phyloP scores from a whole-genome alignment of 768 basidiomycete genomes.

The Leccinum variicolor region DNA sequence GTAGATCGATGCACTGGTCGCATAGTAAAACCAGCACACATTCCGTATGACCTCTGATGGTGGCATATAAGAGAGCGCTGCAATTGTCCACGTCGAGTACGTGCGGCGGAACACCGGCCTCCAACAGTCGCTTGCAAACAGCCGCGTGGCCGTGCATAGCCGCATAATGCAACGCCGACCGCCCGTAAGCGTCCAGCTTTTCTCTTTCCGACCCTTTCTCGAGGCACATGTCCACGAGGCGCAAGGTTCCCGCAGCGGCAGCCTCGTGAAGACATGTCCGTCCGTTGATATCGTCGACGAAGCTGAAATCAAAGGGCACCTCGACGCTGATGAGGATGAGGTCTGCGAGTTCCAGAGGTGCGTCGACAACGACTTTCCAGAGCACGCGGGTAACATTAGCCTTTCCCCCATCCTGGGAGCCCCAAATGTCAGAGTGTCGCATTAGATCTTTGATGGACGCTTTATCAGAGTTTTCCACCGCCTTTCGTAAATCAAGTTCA shows the following conservation, averaged over 20 bases:
- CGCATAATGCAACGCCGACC: constrained; percentile 93
- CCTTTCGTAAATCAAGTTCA: constrained; percentile 81
- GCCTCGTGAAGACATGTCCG: constrained; percentile 93
- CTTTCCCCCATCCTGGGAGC: constrained; percentile 56
- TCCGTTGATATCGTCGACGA: constrained; percentile 96
- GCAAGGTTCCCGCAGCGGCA: constrained; percentile 75
- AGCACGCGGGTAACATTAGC: constrained; percentile 84
- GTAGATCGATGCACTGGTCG: constrained; percentile 62
- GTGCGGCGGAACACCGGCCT: constrained; percentile 61
- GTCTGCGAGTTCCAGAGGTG: constrained; percentile 67
- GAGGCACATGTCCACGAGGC: constrained; percentile 80
- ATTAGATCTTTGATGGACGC: constrained; percentile 67
- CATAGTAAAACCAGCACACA: constrained; percentile 83
- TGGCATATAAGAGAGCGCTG: constrained; percentile 91
- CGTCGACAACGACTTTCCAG: constrained; percentile 89
- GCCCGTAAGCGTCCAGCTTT: constrained; percentile 85
- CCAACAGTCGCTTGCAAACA: constrained; percentile 74
- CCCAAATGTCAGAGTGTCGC: constrained; percentile 63
- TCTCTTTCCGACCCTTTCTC: constrained; percentile 65
- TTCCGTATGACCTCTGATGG: constrained; percentile 75
- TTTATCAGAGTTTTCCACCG: constrained; percentile 59
- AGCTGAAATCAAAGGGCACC: constrained; percentile 80
- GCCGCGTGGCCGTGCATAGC: constrained; percentile 85
- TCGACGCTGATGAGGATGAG: constrained; percentile 66
- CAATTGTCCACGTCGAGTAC: constrained; percentile 90